Conservation (phyloP, 1,139 yeast species). For the Pichia sp. region DNA sequence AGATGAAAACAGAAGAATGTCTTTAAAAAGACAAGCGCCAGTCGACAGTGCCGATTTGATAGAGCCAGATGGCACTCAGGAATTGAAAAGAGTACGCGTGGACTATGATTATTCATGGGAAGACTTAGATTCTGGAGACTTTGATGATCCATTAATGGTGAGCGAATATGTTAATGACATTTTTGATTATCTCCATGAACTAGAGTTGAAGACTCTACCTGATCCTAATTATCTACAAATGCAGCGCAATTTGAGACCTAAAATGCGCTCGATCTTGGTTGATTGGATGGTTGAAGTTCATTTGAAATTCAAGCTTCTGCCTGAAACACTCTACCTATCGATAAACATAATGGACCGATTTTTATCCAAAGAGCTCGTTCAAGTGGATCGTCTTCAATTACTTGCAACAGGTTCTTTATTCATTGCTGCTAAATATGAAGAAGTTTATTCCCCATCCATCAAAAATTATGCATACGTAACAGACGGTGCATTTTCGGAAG, state of each 20-base stretch:
- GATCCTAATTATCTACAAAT: conserved; percentile 67
- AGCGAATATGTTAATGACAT: conserved; percentile 89
- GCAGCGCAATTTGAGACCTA: conserved; percentile 75
- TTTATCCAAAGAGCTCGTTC: conserved; percentile 74
- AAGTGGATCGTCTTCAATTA: conserved; percentile 79
- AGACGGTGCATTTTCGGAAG: conserved; percentile 78
- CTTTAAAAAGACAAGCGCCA: conserved; percentile 55
- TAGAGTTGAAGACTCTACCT: conserved; percentile 76
- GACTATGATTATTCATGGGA: conserved; percentile 60
- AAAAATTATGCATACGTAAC: conserved; percentile 85
- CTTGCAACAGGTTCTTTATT: conserved; percentile 87
- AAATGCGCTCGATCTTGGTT: conserved; percentile 82
- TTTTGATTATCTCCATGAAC: conserved; percentile 69
- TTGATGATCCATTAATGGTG: conserved; percentile 91
- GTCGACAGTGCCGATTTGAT: conserved; percentile 33
- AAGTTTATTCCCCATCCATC: conserved; percentile 86
- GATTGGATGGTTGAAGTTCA: conserved; percentile 97
- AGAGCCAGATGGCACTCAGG: conserved; percentile 22
- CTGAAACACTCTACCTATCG: conserved; percentile 86
- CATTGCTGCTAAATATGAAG: conserved; percentile 94
- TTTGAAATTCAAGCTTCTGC: conserved; percentile 75
- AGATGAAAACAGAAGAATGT: conserved; percentile 42
- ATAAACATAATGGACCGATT: conserved; percentile 89
- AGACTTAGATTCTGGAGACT: conserved; percentile 86
- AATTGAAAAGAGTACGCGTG: conserved; percentile 34